Base-by-base conservation (phyloP, 1,139 yeast genomes). In the Candida freyschussii region DNA sequence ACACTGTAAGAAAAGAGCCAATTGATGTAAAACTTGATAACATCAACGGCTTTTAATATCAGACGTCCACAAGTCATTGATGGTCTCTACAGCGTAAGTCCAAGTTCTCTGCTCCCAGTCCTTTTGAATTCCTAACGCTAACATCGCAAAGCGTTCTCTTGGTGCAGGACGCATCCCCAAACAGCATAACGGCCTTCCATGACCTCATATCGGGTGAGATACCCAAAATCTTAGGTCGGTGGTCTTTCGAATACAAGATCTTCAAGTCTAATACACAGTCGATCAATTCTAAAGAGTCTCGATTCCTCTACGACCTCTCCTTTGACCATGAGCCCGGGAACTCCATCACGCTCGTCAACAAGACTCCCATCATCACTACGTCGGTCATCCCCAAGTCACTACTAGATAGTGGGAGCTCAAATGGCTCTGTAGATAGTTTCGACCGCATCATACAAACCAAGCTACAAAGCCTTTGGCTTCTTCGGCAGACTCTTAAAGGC, bases 401-500 rank as follows among this genome's bases (percentile, higher is more conserved):
- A n/a, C 27, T 43, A 4, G 38, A 37, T 9, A 29, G 69, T 10
- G 71, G 50, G 2, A 36, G 50, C n/a, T 45, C 76, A 3, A 56
- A 65, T 0, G 77, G 76, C 1, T 47, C 66, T 27, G 65, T 63
- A 37, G 76, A 71, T 40, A 54, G 63, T 7, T 65, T 72, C 39
- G 76, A 71, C 36, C 41, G 34, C 52, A 64, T 78, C 34, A 54
- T 73, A 0, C 62, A 65, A 17, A 69, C 72, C 23, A 80, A 81
- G 50, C 57, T 84, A 34, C 84, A 78, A 50, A 75, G 86, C 44
- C 56, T 80, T 34, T 85, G 95, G 95, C 61, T 67, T 1, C 67
- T 75, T 34, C 64, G 84, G 39, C 95, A 84, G 55, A 65, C 74
- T n/a, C 69, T 83, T 27, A 72, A 75, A 43, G 94, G 93, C 3